Evolutionary conservation across 768 basidiomycete genomes (phyloP).

Genomic region (Collybia sp.): DNA sequence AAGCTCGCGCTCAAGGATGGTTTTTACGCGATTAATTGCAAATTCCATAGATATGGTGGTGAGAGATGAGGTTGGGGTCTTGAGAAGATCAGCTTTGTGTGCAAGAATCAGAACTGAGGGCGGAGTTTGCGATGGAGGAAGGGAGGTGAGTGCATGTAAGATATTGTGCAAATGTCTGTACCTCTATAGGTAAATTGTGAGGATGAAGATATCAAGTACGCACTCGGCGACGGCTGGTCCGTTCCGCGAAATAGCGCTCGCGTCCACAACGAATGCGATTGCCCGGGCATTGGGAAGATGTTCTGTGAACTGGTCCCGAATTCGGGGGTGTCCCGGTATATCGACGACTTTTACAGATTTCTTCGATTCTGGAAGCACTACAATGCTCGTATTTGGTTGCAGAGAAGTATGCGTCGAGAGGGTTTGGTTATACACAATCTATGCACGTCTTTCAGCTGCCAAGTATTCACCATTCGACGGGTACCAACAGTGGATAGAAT

Average conservation of each 20-base stretch:
- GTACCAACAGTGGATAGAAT: constrained; percentile 63
- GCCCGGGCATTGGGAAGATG: constrained; percentile 57
- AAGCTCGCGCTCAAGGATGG: constrained; percentile 79
- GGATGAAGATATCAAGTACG: constrained; percentile 21
- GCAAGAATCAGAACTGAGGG: constrained; percentile 67
- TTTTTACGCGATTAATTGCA: constrained; percentile 66
- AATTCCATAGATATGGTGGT: constrained; percentile 32
- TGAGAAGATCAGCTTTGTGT: constrained; percentile 75
- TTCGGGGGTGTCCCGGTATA: constrained; percentile 81
- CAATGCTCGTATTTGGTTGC: constrained; percentile 58
- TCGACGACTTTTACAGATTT: constrained; percentile 58
- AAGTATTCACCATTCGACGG: neutral
- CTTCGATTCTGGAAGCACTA: constrained; percentile 35
- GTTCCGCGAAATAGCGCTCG: constrained; percentile 73
- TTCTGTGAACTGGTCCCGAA: constrained; percentile 70
- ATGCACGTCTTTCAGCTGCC: constrained; percentile 4
- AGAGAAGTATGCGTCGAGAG: constrained; percentile 73
- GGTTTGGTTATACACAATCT: constrained; percentile 65
- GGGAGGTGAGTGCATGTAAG: constrained; percentile 62
- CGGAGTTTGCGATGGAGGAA: constrained; percentile 63
- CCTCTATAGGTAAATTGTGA: constrained; percentile 1
- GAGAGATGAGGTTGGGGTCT: constrained; percentile 33
- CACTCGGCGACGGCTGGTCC: constrained; percentile 77
- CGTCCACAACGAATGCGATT: constrained; percentile 77
- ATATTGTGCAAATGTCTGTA: constrained; percentile 70